Percentiles rank a stretch among this genome's conserved stretches.
phyloP scores from a whole-genome alignment of 2,329 filamentous ascomycete species.

The Teratosphaeria gauchensis region DNA sequence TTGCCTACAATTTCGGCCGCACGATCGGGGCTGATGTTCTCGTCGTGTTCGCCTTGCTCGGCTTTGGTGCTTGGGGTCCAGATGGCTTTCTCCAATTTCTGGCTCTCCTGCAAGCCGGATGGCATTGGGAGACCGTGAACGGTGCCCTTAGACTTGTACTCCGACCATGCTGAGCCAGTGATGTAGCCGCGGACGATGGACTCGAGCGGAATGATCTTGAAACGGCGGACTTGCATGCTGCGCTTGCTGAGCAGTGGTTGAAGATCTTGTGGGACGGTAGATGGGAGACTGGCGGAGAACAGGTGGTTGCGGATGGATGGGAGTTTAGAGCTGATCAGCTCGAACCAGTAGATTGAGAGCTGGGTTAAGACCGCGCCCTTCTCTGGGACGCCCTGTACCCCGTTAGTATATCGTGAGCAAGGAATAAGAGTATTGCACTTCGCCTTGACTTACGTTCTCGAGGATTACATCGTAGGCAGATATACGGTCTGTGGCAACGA shows the following conservation, averaged over 20 bases:
- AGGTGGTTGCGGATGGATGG: slow-evolving; percentile 55
- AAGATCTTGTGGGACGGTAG: slow-evolving; percentile 31
- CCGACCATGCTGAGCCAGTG: slow-evolving; percentile 73
- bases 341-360: slow-evolving; percentile 61
- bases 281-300: slow-evolving; percentile 48
- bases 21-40: slow-evolving; percentile 70
- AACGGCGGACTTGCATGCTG: slow-evolving; percentile 66
- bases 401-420: slow-evolving; percentile 21
- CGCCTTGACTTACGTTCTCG: slow-evolving; percentile 48
- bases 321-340: slow-evolving; percentile 46
- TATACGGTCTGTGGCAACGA: slow-evolving; percentile 81
- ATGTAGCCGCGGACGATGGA: slow-evolving; percentile 86
- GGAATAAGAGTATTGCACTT: not conserved
- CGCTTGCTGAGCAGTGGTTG: slow-evolving; percentile 44
- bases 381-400: slow-evolving; percentile 47
- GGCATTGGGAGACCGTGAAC: slow-evolving; percentile 68
- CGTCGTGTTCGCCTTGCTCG: slow-evolving; percentile 65
- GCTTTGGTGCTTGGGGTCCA: slow-evolving; percentile 83
- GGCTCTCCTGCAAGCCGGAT: slow-evolving; percentile 58
- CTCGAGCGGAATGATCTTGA: slow-evolving; percentile 69
- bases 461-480: slow-evolving; percentile 92
- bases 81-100: slow-evolving; percentile 59
- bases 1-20: slow-evolving; percentile 55
- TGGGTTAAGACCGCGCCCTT: slow-evolving; percentile 60
- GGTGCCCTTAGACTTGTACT: slow-evolving; percentile 64